These are phyloP conservation scores for Populus hybrid DNA, from an alignment of 441 rosid genomes.

Conservation along the genomic window DNA sequence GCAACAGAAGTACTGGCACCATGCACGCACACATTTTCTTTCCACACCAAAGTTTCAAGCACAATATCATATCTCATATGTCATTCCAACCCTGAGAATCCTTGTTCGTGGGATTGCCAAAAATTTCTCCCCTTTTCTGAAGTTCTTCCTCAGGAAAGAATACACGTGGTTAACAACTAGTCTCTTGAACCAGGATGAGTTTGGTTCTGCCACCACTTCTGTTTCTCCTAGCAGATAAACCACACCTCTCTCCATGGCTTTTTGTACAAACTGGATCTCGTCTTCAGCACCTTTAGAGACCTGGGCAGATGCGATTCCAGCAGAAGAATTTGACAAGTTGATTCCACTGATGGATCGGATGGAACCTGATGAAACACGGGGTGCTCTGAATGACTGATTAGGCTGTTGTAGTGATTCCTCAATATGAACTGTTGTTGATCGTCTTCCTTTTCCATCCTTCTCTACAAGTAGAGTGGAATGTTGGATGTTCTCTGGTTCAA, in stretches of 20 bases:
- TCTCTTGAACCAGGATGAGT: conserved; percentile 65
- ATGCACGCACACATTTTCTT: too few relatives aligned
- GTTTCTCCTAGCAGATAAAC: conserved; percentile 72
- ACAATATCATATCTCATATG: conserved; percentile 53
- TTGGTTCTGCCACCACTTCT: conserved; percentile 48
- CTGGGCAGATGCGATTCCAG: conserved; percentile 22
- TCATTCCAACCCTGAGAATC: conserved; percentile 82
- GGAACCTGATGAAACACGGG: conserved; percentile 32
- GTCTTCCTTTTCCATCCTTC: conserved; percentile 20
- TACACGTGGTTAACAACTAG: conserved; percentile 55
- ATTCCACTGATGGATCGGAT: conserved; percentile 20
- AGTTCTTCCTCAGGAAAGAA: conserved; percentile 60
- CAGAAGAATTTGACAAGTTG: conserved; percentile 21
- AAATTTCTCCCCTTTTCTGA: conserved; percentile 51
- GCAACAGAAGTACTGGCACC: too few relatives aligned
- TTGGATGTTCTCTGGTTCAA: conserved; percentile 8
- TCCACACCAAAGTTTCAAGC: background rate
- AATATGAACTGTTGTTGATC: conserved; percentile 16
- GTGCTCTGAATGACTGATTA: background rate
- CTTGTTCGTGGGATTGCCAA: conserved; percentile 53
- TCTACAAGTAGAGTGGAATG: conserved; percentile 11
- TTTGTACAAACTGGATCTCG: conserved; percentile 58
- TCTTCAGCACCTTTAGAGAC: conserved; percentile 34
- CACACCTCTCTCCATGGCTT: conserved; percentile 59
- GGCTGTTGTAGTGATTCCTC: conserved; percentile 28